Evolutionary conservation across 371 early-diverging fungal species (phyloP).

Genomic region (Mortierella sp.): DNA sequence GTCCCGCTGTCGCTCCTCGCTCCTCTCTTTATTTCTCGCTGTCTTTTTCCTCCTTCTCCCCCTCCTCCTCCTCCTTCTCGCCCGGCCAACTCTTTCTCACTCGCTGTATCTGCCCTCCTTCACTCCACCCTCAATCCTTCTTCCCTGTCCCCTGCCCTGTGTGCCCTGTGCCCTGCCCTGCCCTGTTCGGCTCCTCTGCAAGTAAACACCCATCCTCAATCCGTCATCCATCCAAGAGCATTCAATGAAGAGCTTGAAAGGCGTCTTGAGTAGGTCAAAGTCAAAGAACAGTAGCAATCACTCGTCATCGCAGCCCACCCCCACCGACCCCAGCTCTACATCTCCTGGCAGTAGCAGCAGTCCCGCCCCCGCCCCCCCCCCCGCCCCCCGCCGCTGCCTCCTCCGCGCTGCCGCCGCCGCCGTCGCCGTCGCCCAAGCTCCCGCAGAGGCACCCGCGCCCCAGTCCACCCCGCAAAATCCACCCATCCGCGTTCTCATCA

Average conservation of each 20-base stretch:
- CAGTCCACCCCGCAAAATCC: no score
- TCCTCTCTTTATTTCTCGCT: not conserved
- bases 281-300: constrained; percentile 47
- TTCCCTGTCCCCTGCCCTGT: no score
- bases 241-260: constrained; percentile 53
- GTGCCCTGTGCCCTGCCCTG: no score
- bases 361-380: not conserved
- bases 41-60: not conserved
- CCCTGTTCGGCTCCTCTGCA: no score
- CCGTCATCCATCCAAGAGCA: constrained; percentile 13
- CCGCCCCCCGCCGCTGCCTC: not conserved
- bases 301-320: constrained; percentile 10
- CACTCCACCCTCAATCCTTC: no score
- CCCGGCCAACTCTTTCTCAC: not conserved
- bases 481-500: not conserved
- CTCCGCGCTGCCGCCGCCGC: no score
- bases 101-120: no score
- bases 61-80: not conserved
- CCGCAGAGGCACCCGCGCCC: not conserved
- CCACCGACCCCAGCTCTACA: constrained; percentile 5
- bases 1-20: no score
- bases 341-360: not conserved
- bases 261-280: constrained; percentile 49
- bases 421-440: no score
- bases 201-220: no score